Conservation (phyloP, 768 basidiomycete genomes). For the Agrocybe pediades region DNA sequence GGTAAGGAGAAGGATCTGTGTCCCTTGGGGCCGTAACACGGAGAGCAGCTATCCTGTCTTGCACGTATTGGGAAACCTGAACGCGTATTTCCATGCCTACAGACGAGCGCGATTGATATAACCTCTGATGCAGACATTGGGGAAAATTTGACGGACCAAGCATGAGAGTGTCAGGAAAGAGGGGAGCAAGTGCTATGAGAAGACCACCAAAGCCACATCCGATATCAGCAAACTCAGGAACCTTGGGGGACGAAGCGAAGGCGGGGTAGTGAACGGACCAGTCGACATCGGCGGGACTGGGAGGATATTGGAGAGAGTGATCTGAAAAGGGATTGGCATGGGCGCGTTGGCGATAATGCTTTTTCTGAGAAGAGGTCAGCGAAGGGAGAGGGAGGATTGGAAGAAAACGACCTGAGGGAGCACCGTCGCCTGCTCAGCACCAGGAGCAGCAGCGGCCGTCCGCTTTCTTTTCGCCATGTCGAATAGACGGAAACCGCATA, state of each 20-base stretch:
- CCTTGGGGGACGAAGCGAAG: constrained; percentile 55
- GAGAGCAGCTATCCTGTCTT: constrained; percentile 91
- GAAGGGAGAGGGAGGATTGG: background rate
- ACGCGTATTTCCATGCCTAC: constrained; percentile 96
- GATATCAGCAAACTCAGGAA: constrained; percentile 93
- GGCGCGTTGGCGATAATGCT: constrained; percentile 80
- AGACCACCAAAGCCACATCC: constrained; percentile 98
- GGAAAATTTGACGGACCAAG: constrained; percentile 62
- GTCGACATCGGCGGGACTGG: constrained; percentile 73
- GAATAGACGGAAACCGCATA: constrained; percentile 7
- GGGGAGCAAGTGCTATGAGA: constrained; percentile 82
- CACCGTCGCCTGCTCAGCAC: constrained; percentile 20
- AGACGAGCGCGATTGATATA: constrained; percentile 3
- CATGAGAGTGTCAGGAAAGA: constrained; percentile 91
- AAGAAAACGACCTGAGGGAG: constrained; percentile 49
- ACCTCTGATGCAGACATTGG: background rate
- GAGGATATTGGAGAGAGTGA: constrained; percentile 86
- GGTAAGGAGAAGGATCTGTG: constrained; percentile 51
- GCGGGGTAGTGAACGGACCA: constrained; percentile 86
- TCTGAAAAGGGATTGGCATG: constrained; percentile 89
- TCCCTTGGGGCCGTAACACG: constrained; percentile 57
- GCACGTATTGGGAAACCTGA: constrained; percentile 94
- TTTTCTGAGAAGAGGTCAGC: constrained; percentile 53
- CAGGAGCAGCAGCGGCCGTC: constrained; percentile 7
- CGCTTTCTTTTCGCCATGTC: constrained; percentile 31